Conservation (phyloP, 2,329 filamentous ascomycete species). For the Sporothrix variecibatus region DNA sequence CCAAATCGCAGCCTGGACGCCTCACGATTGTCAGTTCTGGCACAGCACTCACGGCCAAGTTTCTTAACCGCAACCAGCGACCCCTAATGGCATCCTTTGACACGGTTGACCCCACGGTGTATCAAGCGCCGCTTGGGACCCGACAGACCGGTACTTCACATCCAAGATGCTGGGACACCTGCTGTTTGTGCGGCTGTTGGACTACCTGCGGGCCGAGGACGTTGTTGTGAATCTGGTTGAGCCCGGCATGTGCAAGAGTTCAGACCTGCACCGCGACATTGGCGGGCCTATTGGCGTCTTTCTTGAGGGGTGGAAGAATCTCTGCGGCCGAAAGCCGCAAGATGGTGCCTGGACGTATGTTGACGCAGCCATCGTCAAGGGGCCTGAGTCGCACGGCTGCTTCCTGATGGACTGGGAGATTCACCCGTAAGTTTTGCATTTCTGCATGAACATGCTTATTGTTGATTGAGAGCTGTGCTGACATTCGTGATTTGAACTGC, state of each 20-base stretch:
- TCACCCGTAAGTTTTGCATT: slow-evolving; percentile 13
- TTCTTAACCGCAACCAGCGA: slow-evolving; percentile 24
- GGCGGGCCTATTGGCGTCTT: slow-evolving; percentile 30
- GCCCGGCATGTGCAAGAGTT: slow-evolving; percentile 28
- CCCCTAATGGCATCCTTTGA: slow-evolving; percentile 22
- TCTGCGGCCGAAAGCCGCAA: slow-evolving; percentile 38
- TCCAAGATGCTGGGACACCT: slow-evolving; percentile 26
- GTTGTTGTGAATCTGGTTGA: slow-evolving; percentile 23
- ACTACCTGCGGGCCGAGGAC: slow-evolving; percentile 19
- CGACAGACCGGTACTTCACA: slow-evolving; percentile 22
- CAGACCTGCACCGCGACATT: slow-evolving; percentile 41
- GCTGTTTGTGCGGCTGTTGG: slow-evolving; percentile 11
- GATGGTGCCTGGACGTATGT: slow-evolving; percentile 49
- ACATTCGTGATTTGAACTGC: background rate
- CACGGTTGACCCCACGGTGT: background rate
- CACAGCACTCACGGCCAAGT: slow-evolving; percentile 30
- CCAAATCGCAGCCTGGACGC: slow-evolving; percentile 28
- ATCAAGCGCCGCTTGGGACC: slow-evolving; percentile 5
- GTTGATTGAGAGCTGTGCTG: background rate
- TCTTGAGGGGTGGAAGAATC: slow-evolving; percentile 31
- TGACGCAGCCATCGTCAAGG: slow-evolving; percentile 49
- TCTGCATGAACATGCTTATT: no score
- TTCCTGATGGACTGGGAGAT: slow-evolving; percentile 39
- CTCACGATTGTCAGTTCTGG: slow-evolving; percentile 38
- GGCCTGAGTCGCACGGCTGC: slow-evolving; percentile 53